Percentiles rank a stretch among this genome's conserved stretches.
Evolutionary conservation across 2,329 filamentous ascomycete species (phyloP).

Genomic region (Pleomassaria siparia): DNA sequence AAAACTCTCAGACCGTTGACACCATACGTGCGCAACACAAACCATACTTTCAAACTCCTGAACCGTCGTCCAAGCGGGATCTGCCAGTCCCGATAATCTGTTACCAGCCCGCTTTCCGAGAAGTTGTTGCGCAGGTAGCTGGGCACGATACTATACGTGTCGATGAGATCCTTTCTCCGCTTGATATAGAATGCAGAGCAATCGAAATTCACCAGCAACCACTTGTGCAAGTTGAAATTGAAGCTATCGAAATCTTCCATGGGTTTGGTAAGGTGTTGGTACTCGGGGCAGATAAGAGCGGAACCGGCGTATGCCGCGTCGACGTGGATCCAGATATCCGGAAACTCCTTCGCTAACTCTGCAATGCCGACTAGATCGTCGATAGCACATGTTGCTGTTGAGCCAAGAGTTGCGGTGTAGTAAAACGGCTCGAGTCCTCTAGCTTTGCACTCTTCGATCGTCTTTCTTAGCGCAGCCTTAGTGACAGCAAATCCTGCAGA

Average conservation of each 20-base stretch:
- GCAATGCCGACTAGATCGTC: constrained; percentile 77
- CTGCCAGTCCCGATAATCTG: constrained; percentile 96
- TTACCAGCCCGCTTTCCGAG: constrained; percentile 80
- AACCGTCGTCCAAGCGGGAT: constrained; percentile 90
- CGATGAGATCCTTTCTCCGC: constrained; percentile 72
- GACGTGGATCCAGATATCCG: constrained; percentile 83
- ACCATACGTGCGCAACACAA: constrained; percentile 83
- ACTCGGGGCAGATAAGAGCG: constrained; percentile 79
- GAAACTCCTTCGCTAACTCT: constrained; percentile 55
- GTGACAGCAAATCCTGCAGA: constrained; percentile 71
- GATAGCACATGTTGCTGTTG: constrained; percentile 83
- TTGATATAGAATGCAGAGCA: constrained; percentile 75
- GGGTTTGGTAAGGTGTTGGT: constrained; percentile 66
- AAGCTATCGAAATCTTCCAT: constrained; percentile 79
- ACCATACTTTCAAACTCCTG: constrained; percentile 91
- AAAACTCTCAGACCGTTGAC: constrained; percentile 73
- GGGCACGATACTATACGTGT: constrained; percentile 76
- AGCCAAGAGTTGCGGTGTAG: constrained; percentile 80
- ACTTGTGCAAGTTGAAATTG: constrained; percentile 97
- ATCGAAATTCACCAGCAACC: constrained; percentile 93
- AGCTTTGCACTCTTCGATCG: constrained; percentile 65
- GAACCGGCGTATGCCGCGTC: constrained; percentile 92
- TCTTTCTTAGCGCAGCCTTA: constrained; percentile 60
- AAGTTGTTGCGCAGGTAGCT: constrained; percentile 81
- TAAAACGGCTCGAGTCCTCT: constrained; percentile 83